A percentile compares a stretch with the other conserved stretches of the same genome.
Conservation (phyloP, 2,329 filamentous ascomycete genomes). For the Talaromyces islandicus region DNA sequence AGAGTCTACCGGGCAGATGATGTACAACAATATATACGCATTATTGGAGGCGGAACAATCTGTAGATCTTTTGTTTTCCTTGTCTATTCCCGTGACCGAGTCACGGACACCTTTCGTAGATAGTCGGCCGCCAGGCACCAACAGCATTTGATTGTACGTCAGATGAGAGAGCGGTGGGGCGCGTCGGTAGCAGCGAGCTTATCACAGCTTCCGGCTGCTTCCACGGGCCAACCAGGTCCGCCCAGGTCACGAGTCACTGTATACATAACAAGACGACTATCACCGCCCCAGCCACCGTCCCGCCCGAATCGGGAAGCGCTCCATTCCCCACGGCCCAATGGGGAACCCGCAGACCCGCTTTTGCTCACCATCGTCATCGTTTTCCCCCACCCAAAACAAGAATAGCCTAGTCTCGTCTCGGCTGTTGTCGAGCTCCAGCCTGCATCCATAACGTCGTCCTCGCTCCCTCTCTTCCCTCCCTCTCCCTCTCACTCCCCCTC, state of each 20-base stretch:
- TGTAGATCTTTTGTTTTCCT: background rate
- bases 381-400: background rate
- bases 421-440: background rate
- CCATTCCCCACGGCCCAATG: background rate
- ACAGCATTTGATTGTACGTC: background rate
- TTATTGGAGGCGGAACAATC: background rate
- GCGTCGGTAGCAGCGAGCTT: background rate
- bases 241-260: background rate
- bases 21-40: background rate
- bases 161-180: background rate
- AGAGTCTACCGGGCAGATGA: background rate
- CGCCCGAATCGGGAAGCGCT: background rate
- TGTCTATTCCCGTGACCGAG: background rate
- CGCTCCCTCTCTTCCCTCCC: slow-evolving; percentile 11
- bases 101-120: background rate
- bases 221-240: background rate
- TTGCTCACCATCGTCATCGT: background rate
- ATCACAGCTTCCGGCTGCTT: background rate
- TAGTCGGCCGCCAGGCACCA: background rate
- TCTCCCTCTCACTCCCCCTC: slow-evolving; percentile 11
- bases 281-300: background rate
- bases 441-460: background rate
- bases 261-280: background rate
- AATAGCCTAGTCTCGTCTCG: background rate
- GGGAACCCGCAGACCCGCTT: background rate